These are phyloP conservation scores for Vitis hybrid DNA, from an alignment of 177 flowering plant genomes.

Conservation along the genomic window DNA sequence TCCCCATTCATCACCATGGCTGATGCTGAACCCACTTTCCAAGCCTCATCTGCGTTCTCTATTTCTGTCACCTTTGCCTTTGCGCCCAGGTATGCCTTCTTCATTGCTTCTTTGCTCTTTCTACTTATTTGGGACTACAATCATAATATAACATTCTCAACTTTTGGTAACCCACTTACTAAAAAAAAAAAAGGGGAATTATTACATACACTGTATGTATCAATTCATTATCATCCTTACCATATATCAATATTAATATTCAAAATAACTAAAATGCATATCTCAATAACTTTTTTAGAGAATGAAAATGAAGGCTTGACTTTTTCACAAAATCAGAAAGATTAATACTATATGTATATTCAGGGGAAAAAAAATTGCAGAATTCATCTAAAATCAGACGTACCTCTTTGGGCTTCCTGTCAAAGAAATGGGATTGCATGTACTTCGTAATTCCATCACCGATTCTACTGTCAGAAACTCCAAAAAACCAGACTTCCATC, in stretches of 20 bases:
- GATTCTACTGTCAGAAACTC: conserved; percentile 45
- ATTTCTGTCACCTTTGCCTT: conserved; percentile 36
- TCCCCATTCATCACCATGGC: conserved; percentile 58
- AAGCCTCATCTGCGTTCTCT: conserved; percentile 21
- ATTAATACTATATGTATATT: no score
- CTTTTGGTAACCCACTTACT: no score
- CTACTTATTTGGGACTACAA: conserved; percentile 36
- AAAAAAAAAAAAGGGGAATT: no score
- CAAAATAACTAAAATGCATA: no score
- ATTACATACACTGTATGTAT: no score
- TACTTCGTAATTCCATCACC: conserved; percentile 44
- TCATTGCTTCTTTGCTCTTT: conserved; percentile 53
- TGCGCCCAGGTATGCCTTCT: conserved; percentile 44
- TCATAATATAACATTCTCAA: not conserved
- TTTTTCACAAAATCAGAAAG: no score
- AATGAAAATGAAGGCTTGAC: no score
- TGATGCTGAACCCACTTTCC: conserved; percentile 41
- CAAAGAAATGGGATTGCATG: conserved; percentile 54
- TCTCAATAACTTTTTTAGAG: no score
- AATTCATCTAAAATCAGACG: not conserved
- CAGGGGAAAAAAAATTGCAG: not conserved
- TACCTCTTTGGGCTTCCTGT: conserved; percentile 45
- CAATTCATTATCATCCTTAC: no score
- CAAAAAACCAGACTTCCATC: conserved; percentile 56
- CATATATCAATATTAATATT: no score